Evolutionary conservation across 306 rosid genomes (phyloP).

Genomic region (Lathyrus tuberosus): DNA sequence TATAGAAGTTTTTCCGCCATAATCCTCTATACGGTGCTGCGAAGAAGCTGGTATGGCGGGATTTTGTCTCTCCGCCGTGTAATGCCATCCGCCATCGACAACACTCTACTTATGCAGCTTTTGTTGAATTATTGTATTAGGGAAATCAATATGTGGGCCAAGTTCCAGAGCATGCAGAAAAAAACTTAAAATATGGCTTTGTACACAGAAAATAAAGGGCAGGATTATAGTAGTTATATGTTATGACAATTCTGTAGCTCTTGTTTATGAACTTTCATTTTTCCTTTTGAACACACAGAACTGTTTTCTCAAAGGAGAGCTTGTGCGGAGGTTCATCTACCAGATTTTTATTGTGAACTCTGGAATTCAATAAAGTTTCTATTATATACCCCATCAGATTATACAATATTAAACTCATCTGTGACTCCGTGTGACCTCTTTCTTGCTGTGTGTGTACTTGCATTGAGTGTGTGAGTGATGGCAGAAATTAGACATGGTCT

Average conservation of each 20-base stretch:
- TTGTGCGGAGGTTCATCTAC: background rate
- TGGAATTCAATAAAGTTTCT: background rate
- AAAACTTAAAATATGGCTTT: background rate
- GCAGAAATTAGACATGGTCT: background rate
- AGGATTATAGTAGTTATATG: background rate
- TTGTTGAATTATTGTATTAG: slow-evolving; percentile 4
- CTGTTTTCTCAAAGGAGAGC: background rate
- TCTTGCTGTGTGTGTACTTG: background rate
- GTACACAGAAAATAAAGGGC: background rate
- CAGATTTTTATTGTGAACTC: background rate
- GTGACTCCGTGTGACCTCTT: background rate
- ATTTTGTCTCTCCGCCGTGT: no score
- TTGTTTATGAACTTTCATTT: background rate
- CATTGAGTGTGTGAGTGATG: background rate
- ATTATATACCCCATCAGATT: background rate
- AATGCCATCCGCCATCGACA: no score
- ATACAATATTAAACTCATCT: background rate
- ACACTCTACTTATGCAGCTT: background rate
- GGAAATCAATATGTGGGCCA: background rate
- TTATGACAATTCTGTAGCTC: background rate
- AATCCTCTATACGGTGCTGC: no score
- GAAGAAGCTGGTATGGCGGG: no score
- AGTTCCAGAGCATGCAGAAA: background rate
- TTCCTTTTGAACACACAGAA: background rate
- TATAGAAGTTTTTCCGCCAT: no score